phyloP scores from a whole-genome alignment of 2,329 filamentous ascomycete genomes.

The Curvularia sp. region DNA sequence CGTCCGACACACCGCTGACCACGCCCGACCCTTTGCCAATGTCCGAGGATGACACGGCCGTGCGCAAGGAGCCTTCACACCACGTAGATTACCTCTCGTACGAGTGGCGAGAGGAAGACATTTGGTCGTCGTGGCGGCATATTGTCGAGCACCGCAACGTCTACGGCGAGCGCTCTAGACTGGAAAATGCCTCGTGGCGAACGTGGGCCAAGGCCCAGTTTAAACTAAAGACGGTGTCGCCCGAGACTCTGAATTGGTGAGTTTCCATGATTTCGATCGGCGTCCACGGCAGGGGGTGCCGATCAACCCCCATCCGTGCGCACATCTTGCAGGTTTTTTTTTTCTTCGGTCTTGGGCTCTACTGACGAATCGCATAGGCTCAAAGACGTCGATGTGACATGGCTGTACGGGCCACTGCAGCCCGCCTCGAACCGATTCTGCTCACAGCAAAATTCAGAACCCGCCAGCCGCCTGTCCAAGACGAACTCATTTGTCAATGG shows the following conservation, averaged over 20 bases:
- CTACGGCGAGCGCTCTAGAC: slow-evolving; percentile 79
- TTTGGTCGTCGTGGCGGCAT: slow-evolving; percentile 97
- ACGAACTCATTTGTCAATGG: slow-evolving; percentile 69
- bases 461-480: slow-evolving; percentile 64
- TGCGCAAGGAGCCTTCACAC: slow-evolving; percentile 76
- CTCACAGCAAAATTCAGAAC: slow-evolving; percentile 57
- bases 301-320: slow-evolving; percentile 42
- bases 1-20: slow-evolving; percentile 57
- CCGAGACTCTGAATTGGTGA: slow-evolving; percentile 92
- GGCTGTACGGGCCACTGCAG: slow-evolving; percentile 93
- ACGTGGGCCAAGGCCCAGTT: slow-evolving; percentile 96
- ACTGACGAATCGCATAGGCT: slow-evolving; percentile 67
- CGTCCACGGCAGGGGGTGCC: slow-evolving; percentile 32
- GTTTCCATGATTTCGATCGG: slow-evolving; percentile 47
- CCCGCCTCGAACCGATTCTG: slow-evolving; percentile 67
- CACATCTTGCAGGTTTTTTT: slow-evolving; percentile 24
- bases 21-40: slow-evolving; percentile 62
- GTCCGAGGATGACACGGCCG: slow-evolving; percentile 80
- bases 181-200: slow-evolving; percentile 97
- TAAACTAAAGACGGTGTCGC: slow-evolving; percentile 83
- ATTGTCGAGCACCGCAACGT: slow-evolving; percentile 80
- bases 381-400: slow-evolving; percentile 96
- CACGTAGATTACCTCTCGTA: slow-evolving; percentile 97
- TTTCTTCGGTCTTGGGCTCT: slow-evolving; percentile 7
- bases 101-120: slow-evolving; percentile 93